Conservation (phyloP, 768 basidiomycete genomes). For the Phylloporus rhodoxanthus region DNA sequence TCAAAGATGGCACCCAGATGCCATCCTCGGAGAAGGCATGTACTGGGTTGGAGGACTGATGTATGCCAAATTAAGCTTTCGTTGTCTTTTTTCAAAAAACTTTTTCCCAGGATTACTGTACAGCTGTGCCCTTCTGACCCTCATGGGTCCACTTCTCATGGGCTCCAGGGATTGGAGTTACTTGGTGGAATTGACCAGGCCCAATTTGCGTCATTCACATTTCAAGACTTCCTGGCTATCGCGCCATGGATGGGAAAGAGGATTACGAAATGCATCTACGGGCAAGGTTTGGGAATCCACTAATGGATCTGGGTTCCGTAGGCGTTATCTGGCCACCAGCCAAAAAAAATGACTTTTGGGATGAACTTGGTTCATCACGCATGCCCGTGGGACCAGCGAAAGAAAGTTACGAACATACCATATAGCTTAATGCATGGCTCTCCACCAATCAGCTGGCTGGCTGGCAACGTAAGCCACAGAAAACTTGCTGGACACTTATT, state of each 20-base stretch:
- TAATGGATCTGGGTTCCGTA: no score
- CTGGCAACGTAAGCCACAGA: no score
- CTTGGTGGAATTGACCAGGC: slow-evolving; percentile 42
- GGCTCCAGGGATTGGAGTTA: slow-evolving; percentile 45
- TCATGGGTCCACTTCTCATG: slow-evolving; percentile 28
- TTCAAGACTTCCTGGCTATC: slow-evolving; percentile 62
- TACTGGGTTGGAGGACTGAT: slow-evolving; percentile 72
- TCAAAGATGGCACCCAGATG: slow-evolving; percentile 53
- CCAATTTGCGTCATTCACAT: slow-evolving; percentile 66
- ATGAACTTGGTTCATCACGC: no score
- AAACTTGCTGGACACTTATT: no score
- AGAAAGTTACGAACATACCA: no score
- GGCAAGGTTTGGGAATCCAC: slow-evolving; percentile 62
- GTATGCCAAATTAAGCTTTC: slow-evolving; percentile 33
- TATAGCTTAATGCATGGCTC: no score
- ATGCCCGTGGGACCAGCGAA: no score
- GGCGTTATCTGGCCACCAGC: no score
- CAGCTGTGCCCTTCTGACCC: slow-evolving; percentile 49
- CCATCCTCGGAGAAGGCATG: slow-evolving; percentile 51
- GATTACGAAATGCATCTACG: slow-evolving; percentile 60
- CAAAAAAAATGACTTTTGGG: no score
- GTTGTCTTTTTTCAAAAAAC: slow-evolving; percentile 4
- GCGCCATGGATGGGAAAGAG: slow-evolving; percentile 75
- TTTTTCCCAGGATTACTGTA: slow-evolving; percentile 47
- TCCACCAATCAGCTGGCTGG: no score